Evolutionary conservation across 2,329 filamentous ascomycete species (phyloP).

Genomic region (Fusarium sp.): DNA sequence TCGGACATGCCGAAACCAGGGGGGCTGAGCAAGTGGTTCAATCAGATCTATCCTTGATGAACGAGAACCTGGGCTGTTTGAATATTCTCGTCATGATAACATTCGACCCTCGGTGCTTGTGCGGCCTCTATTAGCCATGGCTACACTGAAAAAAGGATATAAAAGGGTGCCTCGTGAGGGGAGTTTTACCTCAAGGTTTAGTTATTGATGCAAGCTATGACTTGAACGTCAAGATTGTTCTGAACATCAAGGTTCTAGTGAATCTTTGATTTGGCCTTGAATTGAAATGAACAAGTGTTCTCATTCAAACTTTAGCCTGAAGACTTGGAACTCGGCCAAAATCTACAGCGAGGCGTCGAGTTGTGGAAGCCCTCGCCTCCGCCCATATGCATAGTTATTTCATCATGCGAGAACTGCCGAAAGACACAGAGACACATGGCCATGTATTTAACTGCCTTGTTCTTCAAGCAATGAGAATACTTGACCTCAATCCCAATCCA

Average conservation of each 20-base stretch:
- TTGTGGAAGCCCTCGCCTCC: background rate
- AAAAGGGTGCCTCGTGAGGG: constrained; percentile 15
- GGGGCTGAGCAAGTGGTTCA: background rate
- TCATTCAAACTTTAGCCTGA: background rate
- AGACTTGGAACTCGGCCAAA: background rate
- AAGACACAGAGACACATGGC: background rate
- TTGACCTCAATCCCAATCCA: background rate
- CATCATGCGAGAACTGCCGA: background rate
- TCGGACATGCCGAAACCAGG: background rate
- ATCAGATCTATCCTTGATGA: background rate
- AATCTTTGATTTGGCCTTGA: background rate
- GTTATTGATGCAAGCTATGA: background rate
- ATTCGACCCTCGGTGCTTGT: background rate
- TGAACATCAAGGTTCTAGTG: no score
- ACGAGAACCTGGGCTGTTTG: background rate
- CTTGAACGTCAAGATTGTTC: background rate
- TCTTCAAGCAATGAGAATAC: background rate
- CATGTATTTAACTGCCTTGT: constrained; percentile 10
- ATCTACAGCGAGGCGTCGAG: background rate
- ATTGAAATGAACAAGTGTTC: background rate
- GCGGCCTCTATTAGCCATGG: background rate
- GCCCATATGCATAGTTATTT: background rate
- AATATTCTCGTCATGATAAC: background rate
- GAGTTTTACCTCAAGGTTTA: background rate
- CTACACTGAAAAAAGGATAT: background rate